These are phyloP conservation scores for Kodamaea sp. DNA, from an alignment of 1,139 yeast genomes.

Conservation along the genomic window DNA sequence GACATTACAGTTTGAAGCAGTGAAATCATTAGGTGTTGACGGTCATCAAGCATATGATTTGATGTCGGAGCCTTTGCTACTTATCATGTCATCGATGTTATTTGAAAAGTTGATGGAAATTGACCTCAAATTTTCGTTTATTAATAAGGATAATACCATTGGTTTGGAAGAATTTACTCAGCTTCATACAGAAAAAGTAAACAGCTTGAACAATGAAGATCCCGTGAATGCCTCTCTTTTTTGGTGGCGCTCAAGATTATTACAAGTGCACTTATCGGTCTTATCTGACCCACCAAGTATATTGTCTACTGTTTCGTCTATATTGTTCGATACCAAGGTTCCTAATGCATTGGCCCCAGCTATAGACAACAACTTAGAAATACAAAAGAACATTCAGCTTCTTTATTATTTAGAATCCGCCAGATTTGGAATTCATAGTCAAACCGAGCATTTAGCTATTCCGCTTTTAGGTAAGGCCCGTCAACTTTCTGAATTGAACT, in stretches of 20 bases:
- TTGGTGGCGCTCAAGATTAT: constrained; percentile 75
- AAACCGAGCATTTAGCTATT: constrained; percentile 53
- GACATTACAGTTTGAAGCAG: constrained; percentile 29
- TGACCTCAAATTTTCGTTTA: constrained; percentile 27
- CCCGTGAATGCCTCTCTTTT: constrained; percentile 44
- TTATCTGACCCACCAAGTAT: constrained; percentile 55
- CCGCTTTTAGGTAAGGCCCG: constrained; percentile 53
- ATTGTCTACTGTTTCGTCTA: constrained; percentile 39
- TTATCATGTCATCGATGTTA: constrained; percentile 46
- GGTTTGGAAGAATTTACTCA: constrained; percentile 22
- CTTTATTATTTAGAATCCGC: constrained; percentile 64
- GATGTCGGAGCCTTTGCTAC: constrained; percentile 50
- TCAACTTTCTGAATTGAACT: constrained; percentile 55
- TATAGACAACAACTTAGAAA: constrained; percentile 18
- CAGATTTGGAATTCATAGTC: constrained; percentile 57
- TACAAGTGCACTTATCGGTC: constrained; percentile 59
- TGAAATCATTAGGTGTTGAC: constrained; percentile 44
- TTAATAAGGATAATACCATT: constrained; percentile 16
- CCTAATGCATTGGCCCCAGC: constrained; percentile 30
- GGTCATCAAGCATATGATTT: constrained; percentile 67
- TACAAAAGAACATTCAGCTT: constrained; percentile 39
- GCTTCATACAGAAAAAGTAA: constrained; percentile 12
- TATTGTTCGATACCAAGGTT: constrained; percentile 33
- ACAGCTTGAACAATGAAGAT: constrained; percentile 13
- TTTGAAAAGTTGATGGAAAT: constrained; percentile 47